phyloP scores from a whole-genome alignment of 495 filamentous ascomycete genomes.

The Annulohypoxylon stygium region DNA sequence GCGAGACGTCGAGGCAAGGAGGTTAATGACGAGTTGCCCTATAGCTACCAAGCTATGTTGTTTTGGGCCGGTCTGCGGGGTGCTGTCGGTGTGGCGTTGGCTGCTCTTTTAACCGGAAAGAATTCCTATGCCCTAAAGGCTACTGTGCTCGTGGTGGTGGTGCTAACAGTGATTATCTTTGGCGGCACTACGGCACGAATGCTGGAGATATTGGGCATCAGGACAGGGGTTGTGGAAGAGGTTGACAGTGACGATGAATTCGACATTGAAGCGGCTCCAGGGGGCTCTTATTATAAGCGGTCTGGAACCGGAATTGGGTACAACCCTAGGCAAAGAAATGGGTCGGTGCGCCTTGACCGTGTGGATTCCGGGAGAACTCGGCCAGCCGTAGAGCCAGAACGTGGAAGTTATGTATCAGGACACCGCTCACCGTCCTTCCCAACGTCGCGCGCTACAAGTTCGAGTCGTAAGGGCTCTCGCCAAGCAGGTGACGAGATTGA shows the following conservation, averaged over 20 bases:
- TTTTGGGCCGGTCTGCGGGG: conserved; percentile 98
- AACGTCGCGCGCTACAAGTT: conserved; percentile 56
- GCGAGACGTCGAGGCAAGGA: conserved; percentile 82
- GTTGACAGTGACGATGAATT: conserved; percentile 98
- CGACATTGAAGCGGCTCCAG: conserved; percentile 88
- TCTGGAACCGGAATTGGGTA: conserved; percentile 78
- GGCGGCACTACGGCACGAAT: conserved; percentile 98
- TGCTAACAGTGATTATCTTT: conserved; percentile 98
- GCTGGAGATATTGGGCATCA: conserved; percentile 94
- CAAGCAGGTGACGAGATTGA: conserved; percentile 64
- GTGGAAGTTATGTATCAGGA: conserved; percentile 66
- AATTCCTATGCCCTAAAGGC: conserved; percentile 85
- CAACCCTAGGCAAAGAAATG: conserved; percentile 69
- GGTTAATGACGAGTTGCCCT: conserved; percentile 89
- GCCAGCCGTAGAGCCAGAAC: conserved; percentile 56
- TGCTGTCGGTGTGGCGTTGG: conserved; percentile 94
- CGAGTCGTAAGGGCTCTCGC: conserved; percentile 63
- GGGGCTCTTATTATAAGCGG: conserved; percentile 80
- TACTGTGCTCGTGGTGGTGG: conserved; percentile 95
- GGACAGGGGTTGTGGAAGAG: conserved; percentile 95
- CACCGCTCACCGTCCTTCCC: conserved; percentile 62
- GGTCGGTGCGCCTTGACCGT: conserved; percentile 51
- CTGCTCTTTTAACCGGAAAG: conserved; percentile 84
- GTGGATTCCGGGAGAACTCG: conserved; percentile 47
- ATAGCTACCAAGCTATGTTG: conserved; percentile 94